phyloP scores from a whole-genome alignment of 805 yeast species.

The Ogataea polymorpha region DNA sequence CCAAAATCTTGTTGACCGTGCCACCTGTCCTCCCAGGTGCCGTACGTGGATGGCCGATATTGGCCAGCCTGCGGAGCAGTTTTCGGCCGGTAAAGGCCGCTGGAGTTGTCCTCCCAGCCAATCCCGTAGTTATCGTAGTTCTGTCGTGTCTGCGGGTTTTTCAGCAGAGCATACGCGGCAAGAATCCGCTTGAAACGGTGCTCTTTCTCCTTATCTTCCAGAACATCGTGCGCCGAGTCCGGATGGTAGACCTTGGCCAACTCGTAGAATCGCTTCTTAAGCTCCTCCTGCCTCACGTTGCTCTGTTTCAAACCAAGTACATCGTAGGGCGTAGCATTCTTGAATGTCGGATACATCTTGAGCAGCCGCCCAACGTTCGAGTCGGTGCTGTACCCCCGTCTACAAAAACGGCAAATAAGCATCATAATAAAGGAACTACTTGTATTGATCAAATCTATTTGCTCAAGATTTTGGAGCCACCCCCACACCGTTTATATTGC shows the following conservation, averaged over 20 bases:
- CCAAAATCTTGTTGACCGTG: slow-evolving; percentile 20
- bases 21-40: slow-evolving; percentile 31
- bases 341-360: slow-evolving; percentile 41
- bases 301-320: slow-evolving; percentile 46
- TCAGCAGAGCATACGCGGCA: slow-evolving; percentile 58
- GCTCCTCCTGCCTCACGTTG: slow-evolving; percentile 35
- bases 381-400: slow-evolving; percentile 1
- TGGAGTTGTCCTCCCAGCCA: slow-evolving; percentile 42
- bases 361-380: slow-evolving; percentile 17
- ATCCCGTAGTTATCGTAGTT: slow-evolving; percentile 44
- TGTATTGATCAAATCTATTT: slow-evolving; percentile 1
- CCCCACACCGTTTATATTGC: slow-evolving; percentile 68
- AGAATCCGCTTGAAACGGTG: slow-evolving; percentile 54
- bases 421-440: neutral
- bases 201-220: slow-evolving; percentile 26
- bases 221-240: slow-evolving; percentile 38
- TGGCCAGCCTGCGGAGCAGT: slow-evolving; percentile 20
- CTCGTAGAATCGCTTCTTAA: slow-evolving; percentile 52
- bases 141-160: slow-evolving; percentile 40
- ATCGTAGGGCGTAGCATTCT: slow-evolving; percentile 67
- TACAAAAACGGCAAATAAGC: neutral
- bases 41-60: slow-evolving; percentile 19
- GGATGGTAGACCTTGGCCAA: slow-evolving; percentile 83
- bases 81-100: slow-evolving; percentile 20
- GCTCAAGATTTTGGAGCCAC: slow-evolving; percentile 22